Conservation (phyloP, 805 yeast genomes). For the Schwanniomyces yamadae region DNA sequence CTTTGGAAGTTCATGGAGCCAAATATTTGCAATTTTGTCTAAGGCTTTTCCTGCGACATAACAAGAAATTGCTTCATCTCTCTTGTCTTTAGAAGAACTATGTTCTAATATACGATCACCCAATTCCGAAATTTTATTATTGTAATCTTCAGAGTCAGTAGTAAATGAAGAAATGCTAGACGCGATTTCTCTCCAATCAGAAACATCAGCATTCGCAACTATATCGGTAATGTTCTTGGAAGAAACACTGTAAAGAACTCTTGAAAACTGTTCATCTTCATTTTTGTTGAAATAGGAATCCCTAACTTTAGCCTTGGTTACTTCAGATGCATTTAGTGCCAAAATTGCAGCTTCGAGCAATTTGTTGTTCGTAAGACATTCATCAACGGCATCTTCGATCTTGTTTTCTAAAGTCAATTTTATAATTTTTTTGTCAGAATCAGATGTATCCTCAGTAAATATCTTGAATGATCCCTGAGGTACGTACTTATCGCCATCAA, state of each 20-base stretch:
- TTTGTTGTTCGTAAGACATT: slow-evolving; percentile 60
- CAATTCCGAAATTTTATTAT: slow-evolving; percentile 55
- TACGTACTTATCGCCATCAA: slow-evolving; percentile 20
- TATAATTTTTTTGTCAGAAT: slow-evolving; percentile 39
- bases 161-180: slow-evolving; percentile 61
- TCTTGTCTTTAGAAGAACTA: slow-evolving; percentile 33
- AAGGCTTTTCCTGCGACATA: slow-evolving; percentile 80
- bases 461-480: slow-evolving; percentile 59
- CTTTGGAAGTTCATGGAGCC: slow-evolving; percentile 70
- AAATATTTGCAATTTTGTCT: slow-evolving; percentile 73
- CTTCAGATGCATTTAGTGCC: slow-evolving; percentile 64
- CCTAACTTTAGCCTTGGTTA: slow-evolving; percentile 64
- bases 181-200: slow-evolving; percentile 84
- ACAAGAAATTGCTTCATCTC: slow-evolving; percentile 74
- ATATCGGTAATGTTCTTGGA: slow-evolving; percentile 60
- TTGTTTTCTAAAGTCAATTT: slow-evolving; percentile 58
- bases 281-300: slow-evolving; percentile 66
- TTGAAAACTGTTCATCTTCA: slow-evolving; percentile 57
- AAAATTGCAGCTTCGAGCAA: slow-evolving; percentile 79
- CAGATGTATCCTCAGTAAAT: slow-evolving; percentile 31
- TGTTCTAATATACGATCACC: slow-evolving; percentile 70
- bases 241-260: slow-evolving; percentile 69
- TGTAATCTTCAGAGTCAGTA: slow-evolving; percentile 47
- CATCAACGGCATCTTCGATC: slow-evolving; percentile 62
- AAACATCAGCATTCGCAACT: slow-evolving; percentile 72